These are phyloP conservation scores for Phialophora tarda DNA, from an alignment of 2,329 filamentous ascomycete genomes.

Conservation along the genomic window DNA sequence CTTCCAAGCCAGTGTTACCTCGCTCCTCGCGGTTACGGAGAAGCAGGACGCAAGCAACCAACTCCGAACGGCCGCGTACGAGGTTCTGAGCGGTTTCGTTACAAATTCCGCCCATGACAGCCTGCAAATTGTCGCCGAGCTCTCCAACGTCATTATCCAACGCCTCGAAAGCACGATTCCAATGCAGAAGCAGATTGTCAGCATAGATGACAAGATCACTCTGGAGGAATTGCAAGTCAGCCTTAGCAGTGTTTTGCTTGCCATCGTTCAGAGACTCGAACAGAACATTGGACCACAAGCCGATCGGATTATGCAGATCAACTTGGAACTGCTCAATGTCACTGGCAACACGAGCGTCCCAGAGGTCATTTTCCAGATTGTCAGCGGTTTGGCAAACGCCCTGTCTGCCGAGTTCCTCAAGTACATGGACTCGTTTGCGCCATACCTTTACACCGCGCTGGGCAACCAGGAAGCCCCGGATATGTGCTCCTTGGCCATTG, in stretches of 20 bases:
- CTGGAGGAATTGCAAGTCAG: conserved; percentile 98
- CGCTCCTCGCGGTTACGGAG: conserved; percentile 83
- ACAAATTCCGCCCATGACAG: conserved; percentile 88
- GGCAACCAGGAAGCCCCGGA: conserved; percentile 94
- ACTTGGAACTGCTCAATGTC: conserved; percentile 78
- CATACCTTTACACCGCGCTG: conserved; percentile 91
- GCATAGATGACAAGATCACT: conserved; percentile 93
- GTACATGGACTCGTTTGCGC: conserved; percentile 95
- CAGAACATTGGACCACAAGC: conserved; percentile 87
- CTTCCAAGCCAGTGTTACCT: conserved; percentile 89
- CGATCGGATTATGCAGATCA: conserved; percentile 89
- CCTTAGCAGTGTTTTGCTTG: conserved; percentile 85
- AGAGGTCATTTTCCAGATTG: conserved; percentile 88
- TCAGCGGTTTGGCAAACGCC: conserved; percentile 88
- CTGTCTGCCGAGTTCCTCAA: conserved; percentile 92
- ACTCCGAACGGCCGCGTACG: conserved; percentile 92
- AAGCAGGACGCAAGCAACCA: conserved; percentile 75
- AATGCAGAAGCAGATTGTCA: conserved; percentile 91
- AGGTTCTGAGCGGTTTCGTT: conserved; percentile 94
- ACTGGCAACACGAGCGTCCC: conserved; percentile 90
- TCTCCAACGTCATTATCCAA: conserved; percentile 88
- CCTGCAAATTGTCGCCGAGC: conserved; percentile 75
- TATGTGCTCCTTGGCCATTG: conserved; percentile 96
- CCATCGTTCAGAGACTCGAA: conserved; percentile 89
- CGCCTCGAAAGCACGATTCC: conserved; percentile 87